phyloP scores from a whole-genome alignment of 2,329 filamentous ascomycete species.

The Paecilomyces fulvus region DNA sequence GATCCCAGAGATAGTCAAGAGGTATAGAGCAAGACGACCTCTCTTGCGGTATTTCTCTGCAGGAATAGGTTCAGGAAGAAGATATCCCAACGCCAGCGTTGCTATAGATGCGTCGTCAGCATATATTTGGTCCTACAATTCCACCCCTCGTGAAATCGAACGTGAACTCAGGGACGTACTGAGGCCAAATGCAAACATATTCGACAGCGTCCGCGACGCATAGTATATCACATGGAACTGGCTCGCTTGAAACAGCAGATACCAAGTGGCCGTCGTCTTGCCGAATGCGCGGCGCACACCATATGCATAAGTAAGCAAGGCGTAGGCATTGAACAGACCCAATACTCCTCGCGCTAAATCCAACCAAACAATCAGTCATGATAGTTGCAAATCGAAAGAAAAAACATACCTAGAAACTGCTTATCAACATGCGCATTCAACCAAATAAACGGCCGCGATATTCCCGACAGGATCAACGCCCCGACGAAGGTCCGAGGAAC shows the following conservation, averaged over 20 bases:
- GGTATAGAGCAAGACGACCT: conserved; percentile 57
- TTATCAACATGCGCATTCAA: conserved; percentile 50
- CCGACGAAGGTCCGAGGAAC: conserved; percentile 89
- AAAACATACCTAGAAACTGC: conserved; percentile 46
- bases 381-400: background rate
- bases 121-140: background rate
- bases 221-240: conserved; percentile 96
- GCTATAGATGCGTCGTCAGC: conserved; percentile 12
- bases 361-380: conserved; percentile 5
- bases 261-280: conserved; percentile 64
- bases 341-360: conserved; percentile 61
- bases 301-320: conserved; percentile 57
- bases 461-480: conserved; percentile 62
- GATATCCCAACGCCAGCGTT: conserved; percentile 36
- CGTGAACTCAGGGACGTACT: conserved; percentile 46
- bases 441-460: conserved; percentile 59
- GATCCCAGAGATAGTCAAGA: conserved; percentile 71
- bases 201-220: conserved; percentile 81
- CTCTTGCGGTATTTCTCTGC: conserved; percentile 31
- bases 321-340: conserved; percentile 64
- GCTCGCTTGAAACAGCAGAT: conserved; percentile 63
- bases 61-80: conserved; percentile 38
- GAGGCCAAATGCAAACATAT: conserved; percentile 89
- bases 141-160: conserved; percentile 3
- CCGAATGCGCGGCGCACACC: conserved; percentile 63